phyloP scores from a whole-genome alignment of 192 early-diverging fungal species.

The Coemansia sp. region DNA sequence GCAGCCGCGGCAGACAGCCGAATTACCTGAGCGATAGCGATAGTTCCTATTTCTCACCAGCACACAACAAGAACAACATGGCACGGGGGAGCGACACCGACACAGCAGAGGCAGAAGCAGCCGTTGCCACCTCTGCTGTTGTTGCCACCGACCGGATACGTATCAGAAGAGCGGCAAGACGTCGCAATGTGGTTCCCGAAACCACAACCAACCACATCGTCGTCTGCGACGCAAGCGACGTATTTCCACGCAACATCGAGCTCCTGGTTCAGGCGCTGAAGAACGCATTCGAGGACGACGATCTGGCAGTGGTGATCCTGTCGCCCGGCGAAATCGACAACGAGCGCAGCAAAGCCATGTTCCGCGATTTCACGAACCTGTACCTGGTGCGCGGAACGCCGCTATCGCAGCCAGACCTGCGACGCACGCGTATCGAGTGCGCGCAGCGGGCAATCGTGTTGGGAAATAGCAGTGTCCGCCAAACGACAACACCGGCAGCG shows the following conservation, averaged over 20 bases:
- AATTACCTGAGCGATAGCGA: constrained; percentile 51
- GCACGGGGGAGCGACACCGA: neutral
- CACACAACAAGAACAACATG: neutral
- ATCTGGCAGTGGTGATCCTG: constrained; percentile 42
- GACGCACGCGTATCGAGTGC: constrained; percentile 31
- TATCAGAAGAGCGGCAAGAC: constrained; percentile 5
- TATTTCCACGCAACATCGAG: constrained; percentile 52
- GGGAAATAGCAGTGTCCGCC: constrained; percentile 19
- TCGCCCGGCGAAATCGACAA: constrained; percentile 16
- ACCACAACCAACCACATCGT: constrained; percentile 38
- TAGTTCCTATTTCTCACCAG: constrained; percentile 45
- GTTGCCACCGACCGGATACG: constrained; percentile 2
- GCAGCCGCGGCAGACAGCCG: neutral
- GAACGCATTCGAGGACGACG: constrained; percentile 38
- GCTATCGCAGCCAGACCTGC: constrained; percentile 36
- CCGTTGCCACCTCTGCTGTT: neutral
- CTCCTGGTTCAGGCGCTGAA: constrained; percentile 46
- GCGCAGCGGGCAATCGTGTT: constrained; percentile 50
- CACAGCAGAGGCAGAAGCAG: too few species aligned
- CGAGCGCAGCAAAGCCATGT: constrained; percentile 8
- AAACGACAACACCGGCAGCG: neutral
- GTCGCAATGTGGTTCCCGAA: constrained; percentile 21
- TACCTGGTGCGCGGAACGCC: constrained; percentile 52
- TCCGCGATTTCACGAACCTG: constrained; percentile 32
- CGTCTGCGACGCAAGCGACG: constrained; percentile 39